Base-by-base conservation (phyloP, 2,329 filamentous ascomycete species). In the Xylariaceae sp. region DNA sequence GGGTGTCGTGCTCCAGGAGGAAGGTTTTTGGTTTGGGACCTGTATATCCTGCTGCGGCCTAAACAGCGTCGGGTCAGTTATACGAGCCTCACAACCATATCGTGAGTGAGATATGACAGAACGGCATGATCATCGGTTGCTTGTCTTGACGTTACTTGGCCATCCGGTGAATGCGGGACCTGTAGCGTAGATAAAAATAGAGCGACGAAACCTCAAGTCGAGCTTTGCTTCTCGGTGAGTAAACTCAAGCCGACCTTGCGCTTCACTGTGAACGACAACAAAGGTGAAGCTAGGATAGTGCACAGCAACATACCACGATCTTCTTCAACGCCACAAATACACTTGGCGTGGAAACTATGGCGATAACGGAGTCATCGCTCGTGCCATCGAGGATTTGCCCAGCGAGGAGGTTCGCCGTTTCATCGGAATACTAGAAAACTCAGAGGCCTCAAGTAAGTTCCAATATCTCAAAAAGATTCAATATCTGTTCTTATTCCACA, bases 311-410 rank as follows among this genome's bases (percentile, higher is more conserved):
- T 64, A 86, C 83, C 62, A 87, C 65, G 15, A 88, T 70, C 61
- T 91, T 91, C 70, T 87, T 88, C 49, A 92, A 64, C 46, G 86
- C 85, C 18, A 92, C 80, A 69, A 92, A 92, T 1, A 86, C 86
- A 67, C 86, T 91, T 9, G 88, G 88, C 12, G 87, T 80, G 22
- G 86, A 90, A 6, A 92, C 78, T 2, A 91, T 80, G 3, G 80
- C 87, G 60, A 92, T 83, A 2, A 72, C 76, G 29, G 78, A 83
- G 9, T 79, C 74, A 2, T 75, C 69, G 1, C 77, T 81, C 1
- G 81, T 77, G 45, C 77, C 84, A 4, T 81, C 75, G 1, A 92
- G 76, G 32, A 94, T 75, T 63, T 88, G 79, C 51, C 76, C 73
- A 1, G 87, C 88, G 18, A 88, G 71, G 5, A 76, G 65, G 1